Base-by-base conservation (phyloP, 2,329 filamentous ascomycete species). In the Thelonectria olida region DNA sequence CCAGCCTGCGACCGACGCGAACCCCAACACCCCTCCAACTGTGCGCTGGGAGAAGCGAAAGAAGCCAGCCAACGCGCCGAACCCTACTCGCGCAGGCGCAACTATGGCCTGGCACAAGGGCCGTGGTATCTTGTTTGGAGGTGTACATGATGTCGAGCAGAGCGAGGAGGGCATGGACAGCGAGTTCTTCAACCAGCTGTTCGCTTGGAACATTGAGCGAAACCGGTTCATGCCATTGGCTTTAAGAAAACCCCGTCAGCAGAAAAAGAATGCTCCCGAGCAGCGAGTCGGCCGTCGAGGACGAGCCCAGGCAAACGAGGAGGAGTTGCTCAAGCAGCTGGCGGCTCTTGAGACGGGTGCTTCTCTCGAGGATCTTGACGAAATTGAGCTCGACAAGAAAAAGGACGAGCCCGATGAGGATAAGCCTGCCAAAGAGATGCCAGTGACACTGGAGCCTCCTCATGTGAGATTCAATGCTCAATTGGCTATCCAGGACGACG, bases 91-190 rank as follows among this genome's bases (percentile, higher is more conserved):
- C 20, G 94, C 93, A 3, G 96, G 96, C 28, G 89, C 93, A 1
- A 98, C 95, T 2, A 98, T 98, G 94, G 88, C 93, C 0, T 92
- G 90, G 75, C 96, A 99, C 79, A 96, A 95, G 77, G 94, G 95
- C 1, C 88, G 96, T 62, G 96, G 96, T 1, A 95, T 99, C 58
- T 80, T 93, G 71, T 98, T 98, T 74, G 96, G 96, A 44, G 96
- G 96, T 53, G 96, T 99, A 4, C 93, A 97, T 71, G 94, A 97
- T 69, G 91, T 96, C 0, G 93, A 97, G 76, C 87, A 94, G 74
- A 95, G 88, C 66, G 94, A 97, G 74, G 96, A 99, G 76, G 93
- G 92, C 4, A 97, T 99, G 67, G 95, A 99, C 55, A 97, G 92
- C 73, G 94, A 97, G 75, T 99, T 99, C 79, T 99, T 98, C 81